phyloP scores from a whole-genome alignment of 306 rosid genomes.

The Corylus avellana region DNA sequence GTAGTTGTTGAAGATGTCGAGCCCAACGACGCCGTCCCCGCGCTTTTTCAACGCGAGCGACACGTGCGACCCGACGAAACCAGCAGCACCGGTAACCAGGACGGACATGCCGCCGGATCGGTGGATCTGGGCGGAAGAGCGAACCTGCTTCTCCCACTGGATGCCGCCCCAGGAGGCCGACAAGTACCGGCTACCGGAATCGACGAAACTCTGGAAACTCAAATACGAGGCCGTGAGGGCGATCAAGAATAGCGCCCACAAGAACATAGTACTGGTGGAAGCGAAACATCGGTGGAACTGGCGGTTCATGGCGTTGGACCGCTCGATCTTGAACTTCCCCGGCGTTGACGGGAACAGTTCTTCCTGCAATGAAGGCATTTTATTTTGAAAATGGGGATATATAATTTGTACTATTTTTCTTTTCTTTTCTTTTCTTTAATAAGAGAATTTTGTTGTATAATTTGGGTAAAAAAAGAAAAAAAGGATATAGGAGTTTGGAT shows the following conservation, averaged over 20 bases:
- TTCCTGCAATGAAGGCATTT: slow-evolving; percentile 64
- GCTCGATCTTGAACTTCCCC: slow-evolving; percentile 83
- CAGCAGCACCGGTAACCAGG: slow-evolving; percentile 75
- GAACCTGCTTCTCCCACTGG: slow-evolving; percentile 93
- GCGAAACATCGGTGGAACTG: slow-evolving; percentile 77
- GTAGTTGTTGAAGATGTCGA: slow-evolving; percentile 79
- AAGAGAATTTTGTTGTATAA: neutral
- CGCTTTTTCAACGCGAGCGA: slow-evolving; percentile 67
- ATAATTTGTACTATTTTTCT: no score
- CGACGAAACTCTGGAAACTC: slow-evolving; percentile 74
- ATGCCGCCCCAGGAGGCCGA: slow-evolving; percentile 88
- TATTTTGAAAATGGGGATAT: neutral
- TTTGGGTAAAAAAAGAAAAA: neutral
- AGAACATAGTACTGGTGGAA: slow-evolving; percentile 86
- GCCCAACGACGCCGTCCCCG: slow-evolving; percentile 84
- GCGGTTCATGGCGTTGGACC: slow-evolving; percentile 61
- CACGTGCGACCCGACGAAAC: slow-evolving; percentile 77
- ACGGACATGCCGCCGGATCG: slow-evolving; percentile 74
- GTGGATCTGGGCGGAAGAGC: slow-evolving; percentile 67
- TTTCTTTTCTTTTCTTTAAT: no score
- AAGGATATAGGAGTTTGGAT: neutral
- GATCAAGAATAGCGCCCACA: slow-evolving; percentile 77
- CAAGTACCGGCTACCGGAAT: slow-evolving; percentile 65
- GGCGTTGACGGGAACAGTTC: slow-evolving; percentile 83
- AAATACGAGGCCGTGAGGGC: slow-evolving; percentile 79